Percentiles rank a stretch among this genome's conserved stretches.
phyloP scores from a whole-genome alignment of 2,329 filamentous ascomycete genomes.

The Teratosphaeria gauchensis region DNA sequence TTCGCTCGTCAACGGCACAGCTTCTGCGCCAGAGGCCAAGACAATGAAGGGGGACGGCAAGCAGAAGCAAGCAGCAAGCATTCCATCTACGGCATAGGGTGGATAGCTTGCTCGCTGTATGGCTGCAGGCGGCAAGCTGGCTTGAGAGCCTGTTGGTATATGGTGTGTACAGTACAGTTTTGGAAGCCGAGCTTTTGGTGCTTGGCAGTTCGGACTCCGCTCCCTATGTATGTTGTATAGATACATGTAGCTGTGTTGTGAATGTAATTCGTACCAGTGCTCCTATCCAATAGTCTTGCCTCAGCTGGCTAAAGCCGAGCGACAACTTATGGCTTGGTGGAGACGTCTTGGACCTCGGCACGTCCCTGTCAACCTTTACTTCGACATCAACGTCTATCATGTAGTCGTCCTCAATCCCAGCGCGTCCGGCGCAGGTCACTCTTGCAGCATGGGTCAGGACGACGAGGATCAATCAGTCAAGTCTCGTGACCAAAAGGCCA shows the following conservation, averaged over 20 bases:
- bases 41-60: background rate
- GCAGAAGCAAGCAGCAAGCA: background rate
- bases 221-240: background rate
- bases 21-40: background rate
- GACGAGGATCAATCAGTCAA: background rate
- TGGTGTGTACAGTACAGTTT: background rate
- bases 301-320: background rate
- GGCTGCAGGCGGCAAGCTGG: background rate
- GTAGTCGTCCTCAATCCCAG: background rate
- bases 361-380: background rate
- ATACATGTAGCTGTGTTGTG: background rate
- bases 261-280: background rate
- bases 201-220: background rate
- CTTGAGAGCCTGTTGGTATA: background rate
- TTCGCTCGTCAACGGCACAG: slow-evolving; percentile 5
- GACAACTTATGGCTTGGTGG: background rate
- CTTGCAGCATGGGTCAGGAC: background rate
- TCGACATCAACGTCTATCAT: background rate
- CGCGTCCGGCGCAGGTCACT: background rate
- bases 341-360: background rate
- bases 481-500: slow-evolving; percentile 1
- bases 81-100: background rate
- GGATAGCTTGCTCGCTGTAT: background rate
- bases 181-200: background rate
- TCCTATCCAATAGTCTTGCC: background rate